These are phyloP conservation scores for Hyphodiscus sp. DNA, from an alignment of 2,329 filamentous ascomycete genomes.

Conservation along the genomic window DNA sequence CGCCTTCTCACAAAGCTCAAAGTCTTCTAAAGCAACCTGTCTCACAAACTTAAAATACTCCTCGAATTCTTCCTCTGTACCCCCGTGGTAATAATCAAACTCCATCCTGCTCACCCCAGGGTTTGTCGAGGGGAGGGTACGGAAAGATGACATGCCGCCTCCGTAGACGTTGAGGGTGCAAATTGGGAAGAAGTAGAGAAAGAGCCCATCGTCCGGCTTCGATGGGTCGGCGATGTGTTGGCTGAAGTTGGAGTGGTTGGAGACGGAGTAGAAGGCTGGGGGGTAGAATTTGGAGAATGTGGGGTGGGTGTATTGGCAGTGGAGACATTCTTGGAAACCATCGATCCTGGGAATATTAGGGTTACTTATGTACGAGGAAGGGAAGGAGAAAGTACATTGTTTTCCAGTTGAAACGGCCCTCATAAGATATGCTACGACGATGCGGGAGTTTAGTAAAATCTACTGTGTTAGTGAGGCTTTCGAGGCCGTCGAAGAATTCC, in stretches of 20 bases:
- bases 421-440: constrained; percentile 46
- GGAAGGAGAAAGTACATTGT: constrained; percentile 38
- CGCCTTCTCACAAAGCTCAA: constrained; percentile 49
- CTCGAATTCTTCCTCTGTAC: constrained; percentile 45
- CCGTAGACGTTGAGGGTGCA: constrained; percentile 52
- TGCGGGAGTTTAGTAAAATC: constrained; percentile 49
- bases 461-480: constrained; percentile 40
- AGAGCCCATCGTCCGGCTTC: constrained; percentile 47
- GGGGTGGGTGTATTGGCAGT: constrained; percentile 52
- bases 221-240: constrained; percentile 48
- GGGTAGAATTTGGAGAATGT: constrained; percentile 49
- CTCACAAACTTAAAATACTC: constrained; percentile 50
- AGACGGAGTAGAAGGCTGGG: constrained; percentile 47
- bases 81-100: constrained; percentile 51
- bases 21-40: constrained; percentile 50
- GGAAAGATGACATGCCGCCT: constrained; percentile 50
- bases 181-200: constrained; percentile 52
- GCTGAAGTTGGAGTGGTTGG: constrained; percentile 48
- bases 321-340: constrained; percentile 52
- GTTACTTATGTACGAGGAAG: neutral
- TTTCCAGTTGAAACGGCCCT: constrained; percentile 53
- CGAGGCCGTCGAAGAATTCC: constrained; percentile 46
- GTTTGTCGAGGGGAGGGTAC: constrained; percentile 44
- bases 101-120: constrained; percentile 48
- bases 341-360: constrained; percentile 37